Percentiles rank a stretch among this genome's conserved stretches.
Conservation (phyloP, 2,329 filamentous ascomycete genomes). For the Xylaria sp. region DNA sequence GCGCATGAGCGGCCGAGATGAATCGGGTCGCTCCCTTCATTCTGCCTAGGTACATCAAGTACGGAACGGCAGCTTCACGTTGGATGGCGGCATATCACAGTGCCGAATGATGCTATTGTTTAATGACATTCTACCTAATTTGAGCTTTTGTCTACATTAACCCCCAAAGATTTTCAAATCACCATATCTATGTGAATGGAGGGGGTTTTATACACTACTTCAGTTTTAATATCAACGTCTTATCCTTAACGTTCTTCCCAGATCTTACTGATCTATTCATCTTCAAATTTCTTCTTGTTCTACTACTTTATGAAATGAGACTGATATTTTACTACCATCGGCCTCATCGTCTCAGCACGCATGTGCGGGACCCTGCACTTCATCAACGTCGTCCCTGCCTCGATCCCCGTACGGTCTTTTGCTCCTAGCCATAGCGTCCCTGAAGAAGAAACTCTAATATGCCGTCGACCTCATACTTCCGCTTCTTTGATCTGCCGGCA, state of each 20-base stretch:
- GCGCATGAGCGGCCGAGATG: no score
- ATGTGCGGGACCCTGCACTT: conserved; percentile 5
- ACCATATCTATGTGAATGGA: conserved; percentile 8
- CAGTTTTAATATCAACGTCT: neutral
- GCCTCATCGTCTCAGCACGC: neutral
- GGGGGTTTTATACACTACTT: neutral
- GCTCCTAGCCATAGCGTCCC: neutral
- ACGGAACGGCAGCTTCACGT: neutral
- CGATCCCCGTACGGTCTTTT: neutral
- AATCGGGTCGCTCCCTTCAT: neutral
- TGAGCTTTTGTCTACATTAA: neutral
- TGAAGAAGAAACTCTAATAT: conserved; percentile 24
- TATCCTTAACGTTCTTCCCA: neutral
- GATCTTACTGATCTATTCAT: neutral
- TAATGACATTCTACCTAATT: conserved; percentile 5
- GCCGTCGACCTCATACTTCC: conserved; percentile 38
- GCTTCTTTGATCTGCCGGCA: conserved; percentile 48
- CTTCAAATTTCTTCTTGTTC: neutral
- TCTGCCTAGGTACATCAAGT: neutral
- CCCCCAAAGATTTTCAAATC: neutral
- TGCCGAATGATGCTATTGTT: neutral
- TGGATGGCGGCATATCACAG: neutral
- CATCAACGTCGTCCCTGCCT: neutral
- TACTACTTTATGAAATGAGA: neutral
- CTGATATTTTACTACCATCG: neutral